Base-by-base conservation (phyloP, 345 rosid species). In the Abelmoschus esculentus region DNA sequence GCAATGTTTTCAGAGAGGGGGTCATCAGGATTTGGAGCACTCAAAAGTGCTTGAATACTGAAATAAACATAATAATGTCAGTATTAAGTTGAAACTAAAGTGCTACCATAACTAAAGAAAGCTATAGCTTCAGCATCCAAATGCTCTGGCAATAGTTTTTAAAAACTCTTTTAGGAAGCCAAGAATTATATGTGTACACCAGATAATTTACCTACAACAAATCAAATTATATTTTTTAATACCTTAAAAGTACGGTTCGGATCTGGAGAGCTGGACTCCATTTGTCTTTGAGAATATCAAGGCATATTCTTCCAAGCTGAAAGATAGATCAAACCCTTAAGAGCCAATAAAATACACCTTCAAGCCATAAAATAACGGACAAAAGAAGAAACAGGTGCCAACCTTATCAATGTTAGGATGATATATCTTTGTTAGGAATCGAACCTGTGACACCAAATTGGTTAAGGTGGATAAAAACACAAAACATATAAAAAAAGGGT, bases 201-300 rank as follows among this genome's bases (percentile, higher is more conserved):
- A 22, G 12, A 17, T 1, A 22, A 31, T 18, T 52, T n/a, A 70
- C 31, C n/a, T n/a, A n/a, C n/a, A n/a, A n/a, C n/a, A n/a, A n/a
- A n/a, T n/a, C n/a, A n/a, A n/a, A n/a, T n/a, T n/a, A 19, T 10
- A 62, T 18, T 32, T 18, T 40, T 6, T 18, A 38, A 55, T 87
- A 95, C 99, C 99, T 95, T 84, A 95, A 74, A 77, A 95, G 93
- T 64, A 95, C 99, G 8, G 99, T 95, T 69, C 99, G 84, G 61
- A 95, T 95, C 83, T 95, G 98, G 53, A 95, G 87, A 72, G 99
- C 99, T 55, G 99, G 99, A 79, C 99, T 95, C 99, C 99, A 95
- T 74, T 95, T 95, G 83, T 95, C 99, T 70, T 95, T 95, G 81
- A 95, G 83, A 77, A 91, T 95, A 81, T 95, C 99, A 40, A 95